phyloP scores from a whole-genome alignment of 306 rosid genomes.

The Acmispon strigosus region DNA sequence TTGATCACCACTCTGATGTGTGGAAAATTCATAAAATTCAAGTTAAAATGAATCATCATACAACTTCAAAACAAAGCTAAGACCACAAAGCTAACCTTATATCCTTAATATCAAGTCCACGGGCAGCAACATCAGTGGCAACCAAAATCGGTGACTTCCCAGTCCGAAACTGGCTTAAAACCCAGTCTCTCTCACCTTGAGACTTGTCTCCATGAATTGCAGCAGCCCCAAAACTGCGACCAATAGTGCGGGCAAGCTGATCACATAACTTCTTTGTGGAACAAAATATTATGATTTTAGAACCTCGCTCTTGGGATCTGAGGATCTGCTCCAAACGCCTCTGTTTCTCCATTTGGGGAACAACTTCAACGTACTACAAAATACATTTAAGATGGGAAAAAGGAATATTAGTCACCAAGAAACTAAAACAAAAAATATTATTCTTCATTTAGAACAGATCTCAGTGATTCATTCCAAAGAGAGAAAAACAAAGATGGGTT shows the following conservation, averaged over 20 bases:
- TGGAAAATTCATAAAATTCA: neutral
- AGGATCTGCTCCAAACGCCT: slow-evolving; percentile 98
- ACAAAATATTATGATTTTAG: slow-evolving; percentile 84
- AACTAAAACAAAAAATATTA: neutral
- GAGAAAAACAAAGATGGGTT: neutral
- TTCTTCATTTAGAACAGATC: neutral
- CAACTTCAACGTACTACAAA: slow-evolving; percentile 85
- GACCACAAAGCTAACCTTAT: slow-evolving; percentile 60
- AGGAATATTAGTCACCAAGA: neutral
- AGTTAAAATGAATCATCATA: neutral
- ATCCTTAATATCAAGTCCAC: slow-evolving; percentile 98
- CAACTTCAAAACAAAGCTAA: slow-evolving; percentile 4
- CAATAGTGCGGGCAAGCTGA: slow-evolving; percentile 86
- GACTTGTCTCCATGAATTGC: slow-evolving; percentile 99
- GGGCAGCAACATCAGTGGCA: slow-evolving; percentile 99
- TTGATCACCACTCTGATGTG: slow-evolving; percentile 79
- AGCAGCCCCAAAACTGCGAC: slow-evolving; percentile 90
- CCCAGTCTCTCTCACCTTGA: slow-evolving; percentile 93
- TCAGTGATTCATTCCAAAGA: neutral
- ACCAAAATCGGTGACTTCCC: slow-evolving; percentile 93
- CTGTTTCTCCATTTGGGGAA: slow-evolving; percentile 96
- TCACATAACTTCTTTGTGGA: slow-evolving; percentile 96
- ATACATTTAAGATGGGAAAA: neutral
- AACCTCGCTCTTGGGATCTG: slow-evolving; percentile 85
- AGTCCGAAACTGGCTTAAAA: slow-evolving; percentile 82